Percentiles rank a stretch among this genome's conserved stretches.
Conservation (phyloP, 1,284 basidiomycete species). For the Ceratorhiza oryzae-sativae region DNA sequence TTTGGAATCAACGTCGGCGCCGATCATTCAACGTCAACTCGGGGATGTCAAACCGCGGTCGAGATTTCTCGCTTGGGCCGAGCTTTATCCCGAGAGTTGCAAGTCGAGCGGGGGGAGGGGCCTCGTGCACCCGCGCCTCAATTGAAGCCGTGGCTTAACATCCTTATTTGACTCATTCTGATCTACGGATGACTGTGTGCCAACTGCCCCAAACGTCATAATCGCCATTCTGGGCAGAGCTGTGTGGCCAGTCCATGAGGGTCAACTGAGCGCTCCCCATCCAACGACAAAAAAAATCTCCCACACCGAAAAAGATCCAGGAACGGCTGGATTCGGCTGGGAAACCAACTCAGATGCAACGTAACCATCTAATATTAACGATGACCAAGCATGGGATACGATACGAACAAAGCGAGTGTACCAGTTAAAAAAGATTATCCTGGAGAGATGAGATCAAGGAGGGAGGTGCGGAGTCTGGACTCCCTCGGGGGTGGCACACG, state of each 20-base stretch:
- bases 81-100: no score
- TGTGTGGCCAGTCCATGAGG: no score
- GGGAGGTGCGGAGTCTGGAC: background rate
- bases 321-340: background rate
- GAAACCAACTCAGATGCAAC: background rate
- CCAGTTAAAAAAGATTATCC: background rate
- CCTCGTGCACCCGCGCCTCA: no score
- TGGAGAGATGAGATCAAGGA: background rate
- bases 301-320: background rate
- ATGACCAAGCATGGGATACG: slow-evolving; percentile 4
- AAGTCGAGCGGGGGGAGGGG: no score
- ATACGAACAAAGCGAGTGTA: background rate
- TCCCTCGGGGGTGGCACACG: background rate
- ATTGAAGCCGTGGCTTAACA: no score
- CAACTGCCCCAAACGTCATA: background rate
- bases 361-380: slow-evolving; percentile 5
- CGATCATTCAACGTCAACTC: no score
- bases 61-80: no score
- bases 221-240: background rate
- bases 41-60: no score
- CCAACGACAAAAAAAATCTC: background rate
- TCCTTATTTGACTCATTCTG: no score
- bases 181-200: no score
- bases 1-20: no score
- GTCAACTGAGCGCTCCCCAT: background rate